Conservation (phyloP, 495 filamentous ascomycete genomes). For the Evernia prunastri region DNA sequence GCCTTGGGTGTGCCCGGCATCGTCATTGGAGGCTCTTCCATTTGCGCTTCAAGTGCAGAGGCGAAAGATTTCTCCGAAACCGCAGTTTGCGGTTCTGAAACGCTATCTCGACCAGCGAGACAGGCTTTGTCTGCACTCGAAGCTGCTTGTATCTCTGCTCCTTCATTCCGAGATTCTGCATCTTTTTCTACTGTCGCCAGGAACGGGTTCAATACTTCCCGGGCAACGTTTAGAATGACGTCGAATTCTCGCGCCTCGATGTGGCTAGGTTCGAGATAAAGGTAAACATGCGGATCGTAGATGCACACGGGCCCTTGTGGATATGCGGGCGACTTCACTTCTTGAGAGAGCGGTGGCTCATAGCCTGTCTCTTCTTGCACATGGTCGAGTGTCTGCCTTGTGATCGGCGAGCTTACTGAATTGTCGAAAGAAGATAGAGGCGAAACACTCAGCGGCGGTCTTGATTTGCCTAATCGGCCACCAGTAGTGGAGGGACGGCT, state of each 20-base stretch:
- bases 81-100: constrained; percentile 61
- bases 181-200: constrained; percentile 31
- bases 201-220: constrained; percentile 90
- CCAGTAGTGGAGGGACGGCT: constrained; percentile 21
- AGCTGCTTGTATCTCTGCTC: constrained; percentile 7
- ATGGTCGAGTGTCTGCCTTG: constrained; percentile 31
- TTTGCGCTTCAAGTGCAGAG: constrained; percentile 58
- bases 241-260: constrained; percentile 84
- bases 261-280: constrained; percentile 84
- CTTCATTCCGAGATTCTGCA: constrained; percentile 30
- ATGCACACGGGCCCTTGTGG: constrained; percentile 88
- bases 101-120: constrained; percentile 33
- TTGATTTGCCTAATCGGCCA: constrained; percentile 26
- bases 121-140: constrained; percentile 1
- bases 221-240: constrained; percentile 90
- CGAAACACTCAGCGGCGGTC: constrained; percentile 25
- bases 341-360: constrained; percentile 66
- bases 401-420: constrained; percentile 25
- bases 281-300: constrained; percentile 83
- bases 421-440: constrained; percentile 16
- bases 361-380: constrained; percentile 65
- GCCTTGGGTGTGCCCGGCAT: constrained; percentile 55
- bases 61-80: constrained; percentile 61
- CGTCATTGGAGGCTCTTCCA: constrained; percentile 32
- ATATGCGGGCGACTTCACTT: constrained; percentile 85